Evolutionary conservation across 106 monocot genomes (phyloP).

Genomic region (Allium cepa): DNA sequence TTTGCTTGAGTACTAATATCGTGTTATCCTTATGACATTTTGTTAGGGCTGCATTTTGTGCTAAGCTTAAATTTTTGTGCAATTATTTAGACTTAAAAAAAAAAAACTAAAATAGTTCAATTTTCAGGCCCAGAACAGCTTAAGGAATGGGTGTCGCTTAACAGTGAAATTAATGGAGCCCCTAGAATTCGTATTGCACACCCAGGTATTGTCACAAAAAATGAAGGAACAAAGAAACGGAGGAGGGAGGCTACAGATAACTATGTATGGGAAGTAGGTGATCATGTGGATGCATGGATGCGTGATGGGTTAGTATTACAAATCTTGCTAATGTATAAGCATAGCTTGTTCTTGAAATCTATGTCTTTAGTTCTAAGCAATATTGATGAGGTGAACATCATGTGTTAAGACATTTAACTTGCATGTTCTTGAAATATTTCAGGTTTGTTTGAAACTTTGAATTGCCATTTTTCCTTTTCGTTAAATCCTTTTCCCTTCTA

Average conservation of each 20-base stretch:
- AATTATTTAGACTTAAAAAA: no score
- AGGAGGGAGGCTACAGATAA: slow-evolving; percentile 50
- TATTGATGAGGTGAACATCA: no score
- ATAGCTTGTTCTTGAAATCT: not conserved
- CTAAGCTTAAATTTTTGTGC: no score
- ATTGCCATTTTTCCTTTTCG: not conserved
- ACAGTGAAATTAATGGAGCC: slow-evolving; percentile 32
- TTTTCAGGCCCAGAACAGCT: slow-evolving; percentile 24
- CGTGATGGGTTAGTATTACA: slow-evolving; percentile 56
- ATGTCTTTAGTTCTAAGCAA: not conserved
- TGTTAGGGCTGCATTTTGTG: no score
- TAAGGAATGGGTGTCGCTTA: slow-evolving; percentile 78
- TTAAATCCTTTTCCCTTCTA: not conserved
- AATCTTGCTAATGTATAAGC: no score
- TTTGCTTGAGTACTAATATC: no score
- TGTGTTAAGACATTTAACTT: no score
- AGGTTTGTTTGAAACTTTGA: not conserved
- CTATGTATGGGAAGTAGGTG: slow-evolving; percentile 60
- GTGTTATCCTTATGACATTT: no score
- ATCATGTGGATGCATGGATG: slow-evolving; percentile 79
- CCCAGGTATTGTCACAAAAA: slow-evolving; percentile 30
- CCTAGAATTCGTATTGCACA: slow-evolving; percentile 74
- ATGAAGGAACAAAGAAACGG: slow-evolving; percentile 71
- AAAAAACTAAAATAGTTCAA: not conserved
- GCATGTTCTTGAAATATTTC: no score